Evolutionary conservation across 1,284 basidiomycete species (phyloP), one percentile per base, ranked within the genome.

Genomic region (Melampsora americana): DNA sequence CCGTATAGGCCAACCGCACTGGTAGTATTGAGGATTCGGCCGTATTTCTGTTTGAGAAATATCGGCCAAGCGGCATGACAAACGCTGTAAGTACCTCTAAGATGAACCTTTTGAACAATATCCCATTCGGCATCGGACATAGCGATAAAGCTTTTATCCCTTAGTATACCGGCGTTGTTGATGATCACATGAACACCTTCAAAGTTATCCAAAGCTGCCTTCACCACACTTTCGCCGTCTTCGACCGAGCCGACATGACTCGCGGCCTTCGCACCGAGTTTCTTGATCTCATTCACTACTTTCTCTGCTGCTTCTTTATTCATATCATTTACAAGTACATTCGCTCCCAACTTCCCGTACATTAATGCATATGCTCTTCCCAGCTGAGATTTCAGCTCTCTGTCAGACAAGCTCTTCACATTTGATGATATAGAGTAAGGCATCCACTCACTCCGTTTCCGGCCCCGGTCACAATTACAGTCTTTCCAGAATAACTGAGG

Each of bases 101-200:
- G 86, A 84, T 98, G 95, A 39, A 98, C 89, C 75, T 89, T 88
- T 79, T 97, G 85, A 64, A 98, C 94, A 75, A 90, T 85, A 83
- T 99, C 93, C 96, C 96, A 99, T 81, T 98, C 93, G 80, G 91
- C 87, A 80, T 93, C 92, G 4, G 90, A 88, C 90, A 99, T 91
- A 44, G 90, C 88, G 78, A 88, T 86, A 84, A 99, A 97, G 4
- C 92, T 92, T 83, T 93, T 95, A 82, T 85, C 84, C 69, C 95
- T 88, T 66, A 97, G 85, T 80, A 99, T 91, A 80, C 95, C 95
- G 50, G 95, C 96, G 82, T 99, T 99, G 78, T 94, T 94, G 69
- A 79, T 77, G 46, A 79, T 88, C 14, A 92, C 86, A 82, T 99
- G 94, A 9, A 97, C 89, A 59, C 87, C 86, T 44, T 95, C 95